Conservation (phyloP, 805 yeast species). For the Brettanomyces sp. region DNA sequence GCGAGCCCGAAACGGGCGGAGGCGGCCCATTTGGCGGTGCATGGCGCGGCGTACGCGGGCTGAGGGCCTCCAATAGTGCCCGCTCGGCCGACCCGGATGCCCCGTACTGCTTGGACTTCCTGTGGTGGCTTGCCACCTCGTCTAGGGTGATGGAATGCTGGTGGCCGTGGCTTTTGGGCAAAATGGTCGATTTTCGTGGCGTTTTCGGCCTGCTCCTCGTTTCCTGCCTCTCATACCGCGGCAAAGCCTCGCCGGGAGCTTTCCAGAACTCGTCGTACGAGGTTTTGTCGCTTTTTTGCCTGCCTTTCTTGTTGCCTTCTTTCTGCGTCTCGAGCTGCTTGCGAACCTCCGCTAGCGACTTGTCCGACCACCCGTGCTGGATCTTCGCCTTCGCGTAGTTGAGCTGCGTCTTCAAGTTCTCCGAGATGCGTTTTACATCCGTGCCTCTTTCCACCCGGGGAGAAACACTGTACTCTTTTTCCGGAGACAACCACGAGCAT, state of each 20-base stretch:
- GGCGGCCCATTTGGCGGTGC: constrained; percentile 5
- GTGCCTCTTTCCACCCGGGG: constrained; percentile 8
- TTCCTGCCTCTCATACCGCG: constrained; percentile 5
- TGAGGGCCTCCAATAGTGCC: constrained; percentile 16
- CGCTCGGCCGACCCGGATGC: constrained; percentile 17
- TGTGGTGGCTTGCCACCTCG: constrained; percentile 17
- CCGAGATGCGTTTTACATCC: constrained; percentile 27
- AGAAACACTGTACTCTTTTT: not conserved
- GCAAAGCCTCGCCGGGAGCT: constrained; percentile 17
- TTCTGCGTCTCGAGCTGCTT: constrained; percentile 16
- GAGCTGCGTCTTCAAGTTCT: constrained; percentile 26
- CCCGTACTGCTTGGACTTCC: not conserved
- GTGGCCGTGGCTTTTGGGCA: constrained; percentile 3
- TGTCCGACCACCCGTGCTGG: constrained; percentile 27
- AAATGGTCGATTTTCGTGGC: not conserved
- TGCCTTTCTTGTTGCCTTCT: constrained; percentile 6
- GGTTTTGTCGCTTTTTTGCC: constrained; percentile 6
- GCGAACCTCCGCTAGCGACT: constrained; percentile 22
- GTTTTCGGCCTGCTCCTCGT: not conserved
- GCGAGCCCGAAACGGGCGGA: constrained; percentile 5
- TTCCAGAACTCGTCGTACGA: constrained; percentile 22
- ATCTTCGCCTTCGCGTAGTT: constrained; percentile 28
- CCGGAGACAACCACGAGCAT: too few relatives aligned
- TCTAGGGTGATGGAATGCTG: constrained; percentile 15
- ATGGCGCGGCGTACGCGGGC: constrained; percentile 6